phyloP scores from a whole-genome alignment of 345 rosid species.

The Camelina neglecta region DNA sequence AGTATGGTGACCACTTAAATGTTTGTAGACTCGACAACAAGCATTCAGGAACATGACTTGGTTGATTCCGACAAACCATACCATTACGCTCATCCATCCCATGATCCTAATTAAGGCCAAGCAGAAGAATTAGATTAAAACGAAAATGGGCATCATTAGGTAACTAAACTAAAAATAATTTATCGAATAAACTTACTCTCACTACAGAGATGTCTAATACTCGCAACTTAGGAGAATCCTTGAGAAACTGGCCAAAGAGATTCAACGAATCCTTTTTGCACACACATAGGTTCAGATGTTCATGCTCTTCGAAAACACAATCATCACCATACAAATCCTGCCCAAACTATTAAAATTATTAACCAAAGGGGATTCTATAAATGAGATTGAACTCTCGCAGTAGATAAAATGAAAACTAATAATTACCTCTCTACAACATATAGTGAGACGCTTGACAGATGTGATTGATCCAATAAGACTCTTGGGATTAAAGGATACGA shows the following conservation, averaged over 20 bases:
- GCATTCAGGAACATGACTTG: too few relatives aligned
- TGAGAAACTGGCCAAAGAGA: neutral
- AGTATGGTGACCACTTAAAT: too few relatives aligned
- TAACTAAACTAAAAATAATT: too few relatives aligned
- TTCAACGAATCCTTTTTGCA: neutral
- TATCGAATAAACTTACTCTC: too few relatives aligned
- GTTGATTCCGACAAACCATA: too few relatives aligned
- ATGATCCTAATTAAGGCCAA: too few relatives aligned
- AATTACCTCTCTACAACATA: neutral
- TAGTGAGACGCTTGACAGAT: neutral
- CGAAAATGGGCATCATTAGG: too few relatives aligned
- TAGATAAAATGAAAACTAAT: neutral
- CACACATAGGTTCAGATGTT: neutral
- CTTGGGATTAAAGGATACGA: too few relatives aligned
- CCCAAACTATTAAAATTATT: neutral
- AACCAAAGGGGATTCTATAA: neutral
- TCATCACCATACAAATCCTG: neutral
- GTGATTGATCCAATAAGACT: too few relatives aligned
- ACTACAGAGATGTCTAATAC: neutral
- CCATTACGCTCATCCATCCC: too few relatives aligned
- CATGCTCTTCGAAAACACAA: neutral
- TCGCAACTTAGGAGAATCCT: slow-evolving; percentile 18
- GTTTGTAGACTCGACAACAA: too few relatives aligned
- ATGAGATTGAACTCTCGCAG: neutral
- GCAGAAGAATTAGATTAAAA: too few relatives aligned